phyloP scores from a whole-genome alignment of 371 early-diverging fungal genomes.

The Rhizopus stolonifer region DNA sequence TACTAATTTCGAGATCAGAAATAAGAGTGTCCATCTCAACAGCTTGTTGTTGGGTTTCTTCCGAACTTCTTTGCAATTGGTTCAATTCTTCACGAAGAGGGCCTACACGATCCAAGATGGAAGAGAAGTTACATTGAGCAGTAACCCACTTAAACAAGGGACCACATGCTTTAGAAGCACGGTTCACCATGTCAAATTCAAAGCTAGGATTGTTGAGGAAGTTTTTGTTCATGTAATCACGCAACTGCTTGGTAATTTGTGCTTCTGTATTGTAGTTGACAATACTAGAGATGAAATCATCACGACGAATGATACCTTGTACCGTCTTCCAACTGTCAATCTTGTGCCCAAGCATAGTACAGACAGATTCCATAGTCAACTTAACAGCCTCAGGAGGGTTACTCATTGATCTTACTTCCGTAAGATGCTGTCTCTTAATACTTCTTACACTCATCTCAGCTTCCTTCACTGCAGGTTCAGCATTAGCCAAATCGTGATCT shows the following conservation, averaged over 20 bases:
- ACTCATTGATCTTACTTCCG: conserved; percentile 98
- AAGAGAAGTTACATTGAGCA: conserved; percentile 92
- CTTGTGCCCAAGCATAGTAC: conserved; percentile 89
- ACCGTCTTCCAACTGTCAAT: conserved; percentile 87
- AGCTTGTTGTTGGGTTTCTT: conserved; percentile 73
- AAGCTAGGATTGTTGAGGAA: conserved; percentile 85
- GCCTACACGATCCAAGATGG: conserved; percentile 91
- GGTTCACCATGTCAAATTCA: conserved; percentile 93
- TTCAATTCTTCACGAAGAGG: conserved; percentile 94
- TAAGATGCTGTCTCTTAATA: conserved; percentile 95
- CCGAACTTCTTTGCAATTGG: conserved; percentile 79
- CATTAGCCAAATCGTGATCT: conserved; percentile 87
- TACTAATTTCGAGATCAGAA: conserved; percentile 81
- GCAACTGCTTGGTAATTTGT: conserved; percentile 71
- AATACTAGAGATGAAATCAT: conserved; percentile 97
- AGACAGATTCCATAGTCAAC: conserved; percentile 97
- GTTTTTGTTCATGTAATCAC: conserved; percentile 75
- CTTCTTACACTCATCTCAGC: conserved; percentile 91
- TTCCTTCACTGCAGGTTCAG: conserved; percentile 97
- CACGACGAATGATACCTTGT: conserved; percentile 89
- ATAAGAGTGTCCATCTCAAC: conserved; percentile 80
- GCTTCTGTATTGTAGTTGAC: conserved; percentile 90
- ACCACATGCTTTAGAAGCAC: conserved; percentile 99
- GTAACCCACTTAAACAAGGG: conserved; percentile 97
- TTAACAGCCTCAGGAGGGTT: conserved; percentile 98